A percentile compares a stretch with the other conserved stretches of the same genome.
Evolutionary conservation across 441 rosid species (phyloP).

Genomic region (Adansonia gregorii): DNA sequence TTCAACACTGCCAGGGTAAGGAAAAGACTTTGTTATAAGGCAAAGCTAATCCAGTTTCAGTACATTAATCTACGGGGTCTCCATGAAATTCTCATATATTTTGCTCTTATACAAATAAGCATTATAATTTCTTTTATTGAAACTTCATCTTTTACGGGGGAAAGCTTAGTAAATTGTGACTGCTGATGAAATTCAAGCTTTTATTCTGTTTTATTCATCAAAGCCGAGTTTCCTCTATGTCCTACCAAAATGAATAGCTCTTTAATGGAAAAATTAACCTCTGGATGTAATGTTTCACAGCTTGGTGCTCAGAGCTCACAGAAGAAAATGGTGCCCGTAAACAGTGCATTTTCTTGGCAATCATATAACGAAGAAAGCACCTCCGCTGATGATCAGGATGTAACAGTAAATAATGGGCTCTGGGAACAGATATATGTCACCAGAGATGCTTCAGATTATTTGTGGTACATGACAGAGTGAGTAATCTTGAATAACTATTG

Average conservation of each 20-base stretch:
- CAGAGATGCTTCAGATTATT: constrained; percentile 60
- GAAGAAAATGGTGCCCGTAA: constrained; percentile 47
- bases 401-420: constrained; percentile 51
- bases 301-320: constrained; percentile 47
- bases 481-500: constrained; percentile 19
- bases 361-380: constrained; percentile 55
- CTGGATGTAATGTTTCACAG: constrained; percentile 35
- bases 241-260: not conserved
- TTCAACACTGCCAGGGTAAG: constrained; percentile 55
- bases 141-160: not conserved
- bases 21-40: not conserved
- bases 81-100: not conserved
- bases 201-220: not conserved
- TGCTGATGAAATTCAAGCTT: not conserved
- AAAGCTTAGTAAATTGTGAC: not conserved
- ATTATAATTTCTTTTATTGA: not conserved
- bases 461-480: constrained; percentile 76
- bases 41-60: not conserved
- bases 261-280: not conserved
- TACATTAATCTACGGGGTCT: not conserved
- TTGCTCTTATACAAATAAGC: not conserved
- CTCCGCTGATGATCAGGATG: constrained; percentile 44
- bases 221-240: constrained; percentile 8
- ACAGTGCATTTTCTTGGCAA: constrained; percentile 49
- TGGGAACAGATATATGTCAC: constrained; percentile 61